Conservation (phyloP, 805 yeast genomes). For the Candida incommunis region DNA sequence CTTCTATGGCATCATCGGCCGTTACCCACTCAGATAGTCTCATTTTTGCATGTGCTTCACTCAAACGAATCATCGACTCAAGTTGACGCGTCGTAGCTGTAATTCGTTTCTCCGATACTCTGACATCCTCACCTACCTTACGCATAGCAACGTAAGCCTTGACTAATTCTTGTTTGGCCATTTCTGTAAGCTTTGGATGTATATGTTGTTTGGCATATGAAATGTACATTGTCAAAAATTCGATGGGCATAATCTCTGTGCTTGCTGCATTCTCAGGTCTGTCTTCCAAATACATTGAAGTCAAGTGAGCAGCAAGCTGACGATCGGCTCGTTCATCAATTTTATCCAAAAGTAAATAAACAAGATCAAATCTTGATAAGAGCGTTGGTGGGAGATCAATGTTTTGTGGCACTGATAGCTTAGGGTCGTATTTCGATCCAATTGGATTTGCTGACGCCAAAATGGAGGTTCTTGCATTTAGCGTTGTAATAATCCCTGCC, state of each 20-base stretch:
- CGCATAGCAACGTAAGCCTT: conserved; percentile 87
- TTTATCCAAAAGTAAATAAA: conserved; percentile 80
- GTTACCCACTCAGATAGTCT: conserved; percentile 61
- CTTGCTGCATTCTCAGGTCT: conserved; percentile 55
- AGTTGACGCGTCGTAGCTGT: conserved; percentile 97
- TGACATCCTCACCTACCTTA: conserved; percentile 79
- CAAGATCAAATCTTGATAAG: conserved; percentile 87
- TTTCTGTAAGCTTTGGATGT: conserved; percentile 67
- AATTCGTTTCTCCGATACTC: conserved; percentile 76
- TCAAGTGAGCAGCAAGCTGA: conserved; percentile 77
- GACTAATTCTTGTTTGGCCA: conserved; percentile 75
- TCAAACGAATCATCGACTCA: conserved; percentile 85
- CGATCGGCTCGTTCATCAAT: conserved; percentile 80
- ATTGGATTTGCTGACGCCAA: conserved; percentile 96
- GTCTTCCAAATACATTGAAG: conserved; percentile 85
- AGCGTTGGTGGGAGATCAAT: conserved; percentile 95
- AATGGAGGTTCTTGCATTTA: conserved; percentile 92
- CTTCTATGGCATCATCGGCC: conserved; percentile 75
- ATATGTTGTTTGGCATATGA: conserved; percentile 84
- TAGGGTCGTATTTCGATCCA: conserved; percentile 90
- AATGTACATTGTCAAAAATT: conserved; percentile 74
- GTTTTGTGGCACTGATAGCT: conserved; percentile 84
- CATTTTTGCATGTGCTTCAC: conserved; percentile 98
- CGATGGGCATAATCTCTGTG: conserved; percentile 67
- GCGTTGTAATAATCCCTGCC: conserved; percentile 94